Evolutionary conservation across 2,329 filamentous ascomycete genomes (phyloP), one percentile per base, ranked within the genome.

Genomic region (Huntiella abstrusa): DNA sequence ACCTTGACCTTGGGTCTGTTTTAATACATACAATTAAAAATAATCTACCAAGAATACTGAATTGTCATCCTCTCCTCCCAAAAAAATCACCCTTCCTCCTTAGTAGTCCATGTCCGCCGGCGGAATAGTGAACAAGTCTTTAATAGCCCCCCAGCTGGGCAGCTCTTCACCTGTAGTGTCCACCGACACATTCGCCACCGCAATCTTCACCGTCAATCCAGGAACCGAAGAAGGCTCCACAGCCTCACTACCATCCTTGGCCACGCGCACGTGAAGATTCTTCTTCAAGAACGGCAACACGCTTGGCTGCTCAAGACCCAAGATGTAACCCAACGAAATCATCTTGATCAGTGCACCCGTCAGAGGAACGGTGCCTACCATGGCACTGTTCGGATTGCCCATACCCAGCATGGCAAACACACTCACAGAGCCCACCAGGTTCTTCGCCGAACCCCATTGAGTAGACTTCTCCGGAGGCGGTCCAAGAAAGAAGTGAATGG

Each of bases 401-500:
- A 43, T 45, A 19, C 39, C 43, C 8, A 45, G 33, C 58, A 64
- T 63, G 13, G 68, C 62, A 51, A 77, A 75, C 11, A 76, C 62
- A 12, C 69, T 71, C 52, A 79, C 69, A 0, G 71, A 71, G 2
- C 80, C 80, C 2, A 80, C 67, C 7, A 80, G 65, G 51, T 71
- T 77, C 1, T 60, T 55, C 0, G 71, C 67, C 36, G 58, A 56
- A 1, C 65, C 56, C 77, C 78, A 83, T 1, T 57, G 54, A 4
- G 52, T 52, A 1, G 64, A 54, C 35, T 75, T 62, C 3, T 55
- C 52, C 0, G 69, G 62, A 1, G 66, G 62, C 2, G 66, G 57
- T 0, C 77, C 81, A 1, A 85, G 56, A 60, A 86, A 87, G 49
- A 87, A 63, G 55, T 79, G 73, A 15, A 88, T 64, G 0, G 52